phyloP scores from a whole-genome alignment of 2,329 filamentous ascomycete species.

The Leptographium radiaticola region DNA sequence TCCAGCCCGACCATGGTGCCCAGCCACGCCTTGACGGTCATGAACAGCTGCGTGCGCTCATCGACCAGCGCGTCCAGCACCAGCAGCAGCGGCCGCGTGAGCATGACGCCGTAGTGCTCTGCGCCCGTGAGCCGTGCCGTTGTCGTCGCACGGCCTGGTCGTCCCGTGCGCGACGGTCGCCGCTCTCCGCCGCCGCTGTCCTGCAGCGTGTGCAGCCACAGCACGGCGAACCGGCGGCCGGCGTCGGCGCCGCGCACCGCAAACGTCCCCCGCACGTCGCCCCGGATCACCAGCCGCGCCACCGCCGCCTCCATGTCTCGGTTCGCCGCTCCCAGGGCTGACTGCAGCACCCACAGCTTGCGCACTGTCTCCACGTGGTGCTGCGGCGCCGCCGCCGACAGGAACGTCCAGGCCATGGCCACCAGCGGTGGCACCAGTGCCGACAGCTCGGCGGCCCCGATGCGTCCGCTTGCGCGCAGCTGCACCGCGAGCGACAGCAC shows the following conservation, averaged over 20 bases:
- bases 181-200: conserved; percentile 37
- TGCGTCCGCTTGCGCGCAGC: conserved; percentile 39
- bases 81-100: conserved; percentile 70
- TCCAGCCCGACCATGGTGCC: conserved; percentile 51
- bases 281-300: conserved; percentile 51
- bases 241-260: conserved; percentile 40
- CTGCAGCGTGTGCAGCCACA: conserved; percentile 72
- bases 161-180: conserved; percentile 33
- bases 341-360: conserved; percentile 75
- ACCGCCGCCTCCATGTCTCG: conserved; percentile 73
- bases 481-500: conserved; percentile 44
- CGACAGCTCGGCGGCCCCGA: conserved; percentile 39
- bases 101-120: conserved; percentile 57
- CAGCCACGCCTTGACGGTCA: conserved; percentile 71
- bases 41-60: conserved; percentile 59
- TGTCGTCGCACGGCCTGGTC: conserved; percentile 9
- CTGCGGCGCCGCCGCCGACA: conserved; percentile 75
- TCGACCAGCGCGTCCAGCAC: conserved; percentile 67
- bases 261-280: conserved; percentile 33
- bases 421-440: conserved; percentile 57
- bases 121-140: conserved; percentile 35
- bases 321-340: conserved; percentile 49
- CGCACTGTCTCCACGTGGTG: conserved; percentile 89
- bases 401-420: conserved; percentile 60
- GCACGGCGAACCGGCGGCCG: conserved; percentile 56